phyloP scores from a whole-genome alignment of 163 green algal genomes.

The Scenedesmus sp. region DNA sequence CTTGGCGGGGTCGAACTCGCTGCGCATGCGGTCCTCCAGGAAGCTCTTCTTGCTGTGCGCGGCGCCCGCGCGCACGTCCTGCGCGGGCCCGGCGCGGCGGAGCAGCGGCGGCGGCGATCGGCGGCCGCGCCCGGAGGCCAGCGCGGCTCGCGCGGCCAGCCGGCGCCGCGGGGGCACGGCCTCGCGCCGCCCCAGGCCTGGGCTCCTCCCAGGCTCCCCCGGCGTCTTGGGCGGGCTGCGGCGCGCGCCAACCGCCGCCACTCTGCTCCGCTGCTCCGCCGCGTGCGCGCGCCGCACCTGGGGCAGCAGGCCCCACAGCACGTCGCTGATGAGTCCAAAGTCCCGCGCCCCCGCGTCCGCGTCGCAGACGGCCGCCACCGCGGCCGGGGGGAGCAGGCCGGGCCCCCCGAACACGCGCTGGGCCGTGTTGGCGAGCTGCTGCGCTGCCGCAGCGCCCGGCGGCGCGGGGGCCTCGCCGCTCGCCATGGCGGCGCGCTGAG shows the following conservation, averaged over 20 bases:
- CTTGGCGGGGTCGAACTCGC: neutral
- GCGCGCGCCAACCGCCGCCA: neutral
- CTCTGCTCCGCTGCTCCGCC: neutral
- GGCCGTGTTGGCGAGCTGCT: slow-evolving; percentile 13
- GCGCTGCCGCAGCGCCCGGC: too few species aligned
- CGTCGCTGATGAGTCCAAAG: slow-evolving; percentile 1
- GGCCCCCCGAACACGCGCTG: neutral
- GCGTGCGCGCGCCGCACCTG: neutral
- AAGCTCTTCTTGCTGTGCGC: slow-evolving; percentile 17
- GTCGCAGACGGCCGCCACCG: slow-evolving; percentile 12
- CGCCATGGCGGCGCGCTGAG: too few species aligned
- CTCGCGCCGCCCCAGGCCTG: too few species aligned
- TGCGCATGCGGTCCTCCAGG: neutral
- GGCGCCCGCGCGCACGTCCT: slow-evolving; percentile 1
- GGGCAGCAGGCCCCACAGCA: slow-evolving; percentile 19
- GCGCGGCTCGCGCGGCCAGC: too few species aligned
- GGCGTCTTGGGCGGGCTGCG: too few species aligned
- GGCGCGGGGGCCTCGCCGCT: too few species aligned
- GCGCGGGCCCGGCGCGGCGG: neutral
- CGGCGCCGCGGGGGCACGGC: too few species aligned
- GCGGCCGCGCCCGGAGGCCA: too few species aligned
- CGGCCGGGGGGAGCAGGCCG: neutral
- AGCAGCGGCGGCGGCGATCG: too few species aligned
- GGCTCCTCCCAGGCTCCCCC: too few species aligned
- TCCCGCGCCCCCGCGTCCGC: neutral